Evolutionary conservation across 1,284 basidiomycete genomes (phyloP).

Genomic region (Apiotrichum mycotoxinovorans): DNA sequence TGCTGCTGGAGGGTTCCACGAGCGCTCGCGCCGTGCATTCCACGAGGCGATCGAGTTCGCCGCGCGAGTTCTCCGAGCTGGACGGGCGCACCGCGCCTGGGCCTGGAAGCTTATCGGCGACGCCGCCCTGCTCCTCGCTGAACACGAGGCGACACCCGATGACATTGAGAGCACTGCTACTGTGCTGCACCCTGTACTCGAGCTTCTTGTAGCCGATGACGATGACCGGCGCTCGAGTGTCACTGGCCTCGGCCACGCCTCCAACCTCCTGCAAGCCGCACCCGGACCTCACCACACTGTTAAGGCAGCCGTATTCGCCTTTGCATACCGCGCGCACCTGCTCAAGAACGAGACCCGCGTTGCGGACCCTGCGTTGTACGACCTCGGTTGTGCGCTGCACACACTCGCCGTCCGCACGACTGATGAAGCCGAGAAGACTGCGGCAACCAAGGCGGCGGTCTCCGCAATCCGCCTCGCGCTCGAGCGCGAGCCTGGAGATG

Average conservation of each 20-base stretch:
- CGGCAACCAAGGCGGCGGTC: conserved; percentile 58
- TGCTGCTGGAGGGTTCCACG: conserved; percentile 64
- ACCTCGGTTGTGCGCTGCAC: conserved; percentile 68
- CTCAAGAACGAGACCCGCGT: conserved; percentile 59
- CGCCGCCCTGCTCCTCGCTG: conserved; percentile 65
- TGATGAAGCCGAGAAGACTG: conserved; percentile 39
- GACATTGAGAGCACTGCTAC: conserved; percentile 34
- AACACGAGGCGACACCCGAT: conserved; percentile 35
- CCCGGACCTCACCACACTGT: conserved; percentile 49
- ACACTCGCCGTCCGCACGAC: conserved; percentile 49
- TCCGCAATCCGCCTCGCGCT: conserved; percentile 71
- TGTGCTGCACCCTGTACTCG: conserved; percentile 36
- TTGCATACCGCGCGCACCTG: conserved; percentile 69
- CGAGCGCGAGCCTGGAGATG: conserved; percentile 68
- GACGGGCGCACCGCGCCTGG: conserved; percentile 63
- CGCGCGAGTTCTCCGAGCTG: conserved; percentile 58
- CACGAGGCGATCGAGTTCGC: conserved; percentile 59
- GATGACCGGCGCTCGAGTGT: conserved; percentile 38
- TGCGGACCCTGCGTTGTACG: conserved; percentile 65
- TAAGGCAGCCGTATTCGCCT: conserved; percentile 64
- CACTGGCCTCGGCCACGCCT: conserved; percentile 38
- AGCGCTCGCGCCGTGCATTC: conserved; percentile 71
- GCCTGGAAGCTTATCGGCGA: conserved; percentile 87
- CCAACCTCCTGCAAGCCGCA: conserved; percentile 32
- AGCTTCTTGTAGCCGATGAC: conserved; percentile 43